A percentile compares a stretch with the other conserved stretches of the same genome.
phyloP scores from a whole-genome alignment of 108 stramenopile genomes.

The Nitzschia putrida region DNA sequence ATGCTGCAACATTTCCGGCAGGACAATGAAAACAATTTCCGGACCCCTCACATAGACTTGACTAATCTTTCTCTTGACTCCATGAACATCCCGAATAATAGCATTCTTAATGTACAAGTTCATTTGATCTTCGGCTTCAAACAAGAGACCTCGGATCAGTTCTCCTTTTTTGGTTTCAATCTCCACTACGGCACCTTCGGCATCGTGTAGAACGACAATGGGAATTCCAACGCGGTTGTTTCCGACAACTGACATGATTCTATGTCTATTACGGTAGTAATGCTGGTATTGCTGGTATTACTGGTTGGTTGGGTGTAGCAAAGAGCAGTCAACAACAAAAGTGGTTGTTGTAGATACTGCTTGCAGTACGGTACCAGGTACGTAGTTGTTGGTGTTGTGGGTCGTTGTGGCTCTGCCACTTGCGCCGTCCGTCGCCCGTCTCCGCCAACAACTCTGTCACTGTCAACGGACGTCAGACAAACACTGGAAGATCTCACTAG shows the following conservation, averaged over 20 bases:
- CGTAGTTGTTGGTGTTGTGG: too few species aligned
- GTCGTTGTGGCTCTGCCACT: too few species aligned
- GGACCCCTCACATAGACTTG: slow-evolving; percentile 79
- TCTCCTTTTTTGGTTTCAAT: slow-evolving; percentile 86
- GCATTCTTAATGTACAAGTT: slow-evolving; percentile 87
- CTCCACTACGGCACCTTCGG: slow-evolving; percentile 82
- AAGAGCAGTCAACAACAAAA: too few species aligned
- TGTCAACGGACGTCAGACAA: too few species aligned
- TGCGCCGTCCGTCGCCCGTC: too few species aligned
- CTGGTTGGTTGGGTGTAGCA: slow-evolving; percentile 1
- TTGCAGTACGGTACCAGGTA: background rate
- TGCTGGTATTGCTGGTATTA: slow-evolving; percentile 6
- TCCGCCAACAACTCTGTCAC: too few species aligned
- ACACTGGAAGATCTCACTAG: too few species aligned
- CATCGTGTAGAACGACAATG: slow-evolving; percentile 86
- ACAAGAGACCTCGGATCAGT: slow-evolving; percentile 79
- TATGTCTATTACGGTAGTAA: background rate
- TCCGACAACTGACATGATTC: slow-evolving; percentile 82
- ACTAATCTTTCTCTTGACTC: slow-evolving; percentile 72
- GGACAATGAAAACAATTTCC: slow-evolving; percentile 83
- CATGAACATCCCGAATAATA: slow-evolving; percentile 58
- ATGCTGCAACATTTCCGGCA: slow-evolving; percentile 86
- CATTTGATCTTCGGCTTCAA: slow-evolving; percentile 92
- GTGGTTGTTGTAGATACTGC: background rate
- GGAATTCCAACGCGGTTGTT: slow-evolving; percentile 90